These are phyloP conservation scores for Trypanosomatidae sp. DNA, from an alignment of 208 protist genomes.

Conservation along the genomic window DNA sequence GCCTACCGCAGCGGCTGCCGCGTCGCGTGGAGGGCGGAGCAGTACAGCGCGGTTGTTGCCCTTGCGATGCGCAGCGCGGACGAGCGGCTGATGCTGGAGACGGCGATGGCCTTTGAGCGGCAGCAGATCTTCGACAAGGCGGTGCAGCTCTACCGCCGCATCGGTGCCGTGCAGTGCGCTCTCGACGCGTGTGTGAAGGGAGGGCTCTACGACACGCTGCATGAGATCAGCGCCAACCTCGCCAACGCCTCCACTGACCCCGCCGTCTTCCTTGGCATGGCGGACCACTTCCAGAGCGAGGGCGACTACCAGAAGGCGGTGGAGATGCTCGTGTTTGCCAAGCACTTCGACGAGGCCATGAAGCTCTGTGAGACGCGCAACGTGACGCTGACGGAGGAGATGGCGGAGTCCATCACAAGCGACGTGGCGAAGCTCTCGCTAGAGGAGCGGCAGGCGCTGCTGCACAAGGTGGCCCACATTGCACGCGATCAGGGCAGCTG, in stretches of 20 bases:
- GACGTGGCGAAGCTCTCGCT: slow-evolving; percentile 45
- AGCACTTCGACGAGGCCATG: slow-evolving; percentile 85
- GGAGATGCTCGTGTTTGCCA: slow-evolving; percentile 93
- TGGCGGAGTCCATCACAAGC: slow-evolving; percentile 92
- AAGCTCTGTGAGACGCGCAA: slow-evolving; percentile 78
- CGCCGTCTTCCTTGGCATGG: slow-evolving; percentile 91
- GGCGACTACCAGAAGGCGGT: slow-evolving; percentile 90
- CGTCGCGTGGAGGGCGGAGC: slow-evolving; percentile 73
- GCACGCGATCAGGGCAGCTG: slow-evolving; percentile 90
- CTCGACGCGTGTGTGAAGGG: slow-evolving; percentile 93
- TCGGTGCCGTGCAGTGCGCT: slow-evolving; percentile 89
- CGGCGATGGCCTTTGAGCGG: slow-evolving; percentile 88
- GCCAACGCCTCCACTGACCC: slow-evolving; percentile 73
- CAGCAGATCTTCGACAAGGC: slow-evolving; percentile 89
- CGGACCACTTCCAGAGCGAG: slow-evolving; percentile 88
- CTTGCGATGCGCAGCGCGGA: slow-evolving; percentile 81
- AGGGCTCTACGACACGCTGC: slow-evolving; percentile 92
- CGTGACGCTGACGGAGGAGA: slow-evolving; percentile 90
- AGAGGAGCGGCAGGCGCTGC: slow-evolving; percentile 56
- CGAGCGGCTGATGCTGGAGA: slow-evolving; percentile 85
- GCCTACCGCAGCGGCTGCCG: slow-evolving; percentile 91
- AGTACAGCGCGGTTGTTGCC: slow-evolving; percentile 70
- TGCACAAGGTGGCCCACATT: slow-evolving; percentile 77
- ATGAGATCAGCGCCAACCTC: slow-evolving; percentile 92
- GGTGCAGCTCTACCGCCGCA: slow-evolving; percentile 94